Evolutionary conservation across 106 monocot species (phyloP), one percentile per base, ranked within the genome.

Genomic region (Dioscorea zingiberensis): DNA sequence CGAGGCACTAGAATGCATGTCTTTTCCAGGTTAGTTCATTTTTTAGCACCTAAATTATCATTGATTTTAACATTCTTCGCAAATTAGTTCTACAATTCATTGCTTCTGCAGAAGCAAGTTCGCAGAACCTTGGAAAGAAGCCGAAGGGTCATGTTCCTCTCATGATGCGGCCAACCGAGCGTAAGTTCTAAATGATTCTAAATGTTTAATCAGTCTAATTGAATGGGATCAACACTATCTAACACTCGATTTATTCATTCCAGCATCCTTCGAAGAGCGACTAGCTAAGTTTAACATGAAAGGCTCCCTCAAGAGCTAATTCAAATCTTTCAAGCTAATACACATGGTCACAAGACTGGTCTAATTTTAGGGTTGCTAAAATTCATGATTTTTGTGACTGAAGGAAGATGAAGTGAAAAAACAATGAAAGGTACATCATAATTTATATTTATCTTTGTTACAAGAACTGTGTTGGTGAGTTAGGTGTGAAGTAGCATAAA

Each of bases 261-360:
- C 82, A 92, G 92, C 87, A 64, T 87, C 92, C 21, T 92, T 62
- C 59, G 87, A 85, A 21, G 92, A 92, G 77, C 64, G 92, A 10
- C 55, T 73, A 14, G 79, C 82, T 17, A 92, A 77, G 62, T 59
- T 78, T 32, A 59, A 74, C 19, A 32, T 44, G 17, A 91, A 75
- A 81, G 44, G 62, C 55, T 25, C 19, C 47, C 21, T 21, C 48
- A 56, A 58, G 28, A 47, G 48, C 30, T 56, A 18, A 16, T 18
- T 0, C 19, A 19, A 53, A 53, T 53, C 13, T 18, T 53, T 16
- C 51, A n/a, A n/a, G n/a, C n/a, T n/a, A n/a, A n/a, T n/a, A 53
- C 51, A 19, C n/a, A 18, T 18, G 2, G 19, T 2, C 19, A 53
- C 13, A 53, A n/a, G n/a, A 53, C 51, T 2, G 19, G 4, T 53